Conservation (phyloP, 106 monocot genomes). For the Platanthera zijinensis region DNA sequence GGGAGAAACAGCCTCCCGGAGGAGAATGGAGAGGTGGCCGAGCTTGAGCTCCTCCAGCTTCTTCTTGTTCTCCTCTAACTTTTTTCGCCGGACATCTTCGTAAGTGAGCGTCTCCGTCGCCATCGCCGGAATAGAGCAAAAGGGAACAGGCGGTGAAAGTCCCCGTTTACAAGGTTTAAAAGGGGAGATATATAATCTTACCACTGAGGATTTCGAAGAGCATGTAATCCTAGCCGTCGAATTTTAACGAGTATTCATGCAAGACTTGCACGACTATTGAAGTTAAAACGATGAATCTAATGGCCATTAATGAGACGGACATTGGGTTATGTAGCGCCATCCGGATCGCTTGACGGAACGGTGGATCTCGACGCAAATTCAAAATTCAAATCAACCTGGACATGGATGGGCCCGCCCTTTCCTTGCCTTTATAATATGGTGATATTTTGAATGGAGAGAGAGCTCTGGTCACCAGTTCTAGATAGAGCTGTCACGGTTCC, state of each 20-base stretch:
- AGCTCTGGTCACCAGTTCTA: too few relatives aligned
- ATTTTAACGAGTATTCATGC: background rate
- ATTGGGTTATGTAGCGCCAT: too few relatives aligned
- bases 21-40: conserved; percentile 31
- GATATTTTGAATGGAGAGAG: too few relatives aligned
- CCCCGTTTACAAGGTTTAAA: too few relatives aligned
- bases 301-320: too few relatives aligned
- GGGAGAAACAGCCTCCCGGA: conserved; percentile 26
- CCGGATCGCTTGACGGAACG: too few relatives aligned
- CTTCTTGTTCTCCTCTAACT: conserved; percentile 77
- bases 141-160: background rate
- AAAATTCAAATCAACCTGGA: background rate
- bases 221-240: background rate
- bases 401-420: background rate
- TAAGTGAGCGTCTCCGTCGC: conserved; percentile 12
- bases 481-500: too few relatives aligned
- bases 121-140: background rate
- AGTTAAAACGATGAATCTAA: background rate
- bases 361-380: background rate
- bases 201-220: background rate
- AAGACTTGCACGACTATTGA: background rate
- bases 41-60: conserved; percentile 78
- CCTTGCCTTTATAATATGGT: too few relatives aligned
- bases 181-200: background rate
- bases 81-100: conserved; percentile 56